These are phyloP conservation scores for Alternaria metachromatica DNA, from an alignment of 2,329 filamentous ascomycete species.

Conservation along the genomic window DNA sequence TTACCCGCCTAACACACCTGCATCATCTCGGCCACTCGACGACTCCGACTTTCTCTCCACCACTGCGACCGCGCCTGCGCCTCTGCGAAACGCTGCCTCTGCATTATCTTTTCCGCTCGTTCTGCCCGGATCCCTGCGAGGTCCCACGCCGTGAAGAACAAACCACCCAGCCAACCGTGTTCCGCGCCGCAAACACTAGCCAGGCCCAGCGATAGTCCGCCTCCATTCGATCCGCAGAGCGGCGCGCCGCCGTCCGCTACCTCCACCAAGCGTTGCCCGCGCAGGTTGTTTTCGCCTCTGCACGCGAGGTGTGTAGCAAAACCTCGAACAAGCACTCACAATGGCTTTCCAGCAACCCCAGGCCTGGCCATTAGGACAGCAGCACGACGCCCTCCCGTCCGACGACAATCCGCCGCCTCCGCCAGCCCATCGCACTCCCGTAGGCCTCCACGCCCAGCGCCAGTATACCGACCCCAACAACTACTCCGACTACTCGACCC, in stretches of 20 bases:
- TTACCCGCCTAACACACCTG: slow-evolving; percentile 12
- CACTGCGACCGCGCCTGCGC: neutral
- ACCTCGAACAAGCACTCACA: slow-evolving; percentile 1
- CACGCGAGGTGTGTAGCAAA: slow-evolving; percentile 12
- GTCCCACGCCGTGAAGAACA: slow-evolving; percentile 2
- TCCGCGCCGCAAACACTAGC: slow-evolving; percentile 1
- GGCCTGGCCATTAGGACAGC: slow-evolving; percentile 31
- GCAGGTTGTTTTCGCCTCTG: slow-evolving; percentile 7
- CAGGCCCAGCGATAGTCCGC: slow-evolving; percentile 10
- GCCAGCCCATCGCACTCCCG: slow-evolving; percentile 40
- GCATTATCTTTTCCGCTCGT: neutral
- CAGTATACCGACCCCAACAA: slow-evolving; percentile 37
- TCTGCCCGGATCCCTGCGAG: neutral
- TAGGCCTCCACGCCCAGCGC: slow-evolving; percentile 37
- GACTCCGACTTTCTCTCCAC: neutral
- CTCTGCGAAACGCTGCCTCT: slow-evolving; percentile 3
- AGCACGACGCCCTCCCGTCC: slow-evolving; percentile 23
- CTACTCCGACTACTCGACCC: slow-evolving; percentile 45
- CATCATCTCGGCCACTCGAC: neutral
- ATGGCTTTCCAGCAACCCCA: slow-evolving; percentile 33
- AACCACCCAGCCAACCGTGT: slow-evolving; percentile 2
- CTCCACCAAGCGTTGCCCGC: slow-evolving; percentile 8
- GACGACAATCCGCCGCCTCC: slow-evolving; percentile 44
- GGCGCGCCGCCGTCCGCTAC: slow-evolving; percentile 16
- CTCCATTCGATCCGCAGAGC: slow-evolving; percentile 14